Base-by-base conservation (phyloP, 495 filamentous ascomycete genomes). In the Clohesyomyces aquaticus region DNA sequence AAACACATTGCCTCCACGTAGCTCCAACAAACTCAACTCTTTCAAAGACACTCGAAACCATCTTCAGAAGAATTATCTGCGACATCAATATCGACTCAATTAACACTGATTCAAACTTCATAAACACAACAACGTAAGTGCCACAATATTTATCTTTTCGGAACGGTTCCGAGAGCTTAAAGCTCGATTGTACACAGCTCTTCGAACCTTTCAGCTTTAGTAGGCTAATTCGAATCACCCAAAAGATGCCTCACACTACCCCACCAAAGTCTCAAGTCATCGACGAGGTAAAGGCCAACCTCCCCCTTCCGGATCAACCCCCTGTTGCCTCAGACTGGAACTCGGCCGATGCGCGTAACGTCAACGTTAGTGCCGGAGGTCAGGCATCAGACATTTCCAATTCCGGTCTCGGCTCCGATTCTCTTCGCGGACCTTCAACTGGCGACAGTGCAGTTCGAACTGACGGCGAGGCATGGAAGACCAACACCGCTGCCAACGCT, bases 231-330 rank as follows among this genome's bases (percentile, higher is more conserved):
- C n/a, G 10, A 3, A 32, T 3, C 9, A 6, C 27, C 23, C 50
- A n/a, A 4, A 3, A 51, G 11, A 50, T 26, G 25, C 9, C 47
- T 23, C 50, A 38, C 28, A 63, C 23, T 32, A 68, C 62, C 51
- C 27, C 61, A 19, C 59, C 69, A 78, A 91, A 91, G 73, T 68
- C 77, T 55, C 75, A 84, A 46, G 77, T 87, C 75, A 87, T 91
- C 66, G 85, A 86, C 19, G 74, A 88, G 70, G 78, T 76, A 71
- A 78, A 85, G 74, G 73, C 85, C 69, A 90, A 91, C 76, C 84
- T 95, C 21, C 89, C 88, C 28, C 81, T 93, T 47, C 91, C 91
- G 12, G 88, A 93, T 1, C 77, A 92, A 38, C 89, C 90, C 3
- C 90, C 90, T 0, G 75, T 77, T 14, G 74, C 84, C 19, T 88